phyloP scores from a whole-genome alignment of 371 early-diverging fungal genomes.

The Lichtheimia corymbifera region DNA sequence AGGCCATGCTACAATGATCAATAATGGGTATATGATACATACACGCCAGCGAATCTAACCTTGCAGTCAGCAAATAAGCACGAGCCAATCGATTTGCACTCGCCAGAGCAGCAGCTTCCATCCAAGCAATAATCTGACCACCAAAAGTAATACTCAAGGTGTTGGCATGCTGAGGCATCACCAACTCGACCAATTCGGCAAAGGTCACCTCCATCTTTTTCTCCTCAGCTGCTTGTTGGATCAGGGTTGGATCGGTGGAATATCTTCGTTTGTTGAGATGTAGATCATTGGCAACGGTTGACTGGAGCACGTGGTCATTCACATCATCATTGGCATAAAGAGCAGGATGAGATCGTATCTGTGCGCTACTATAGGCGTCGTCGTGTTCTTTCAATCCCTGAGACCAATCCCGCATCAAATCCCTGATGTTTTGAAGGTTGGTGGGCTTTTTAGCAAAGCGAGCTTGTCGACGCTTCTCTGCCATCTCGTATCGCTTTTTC shows the following conservation, averaged over 20 bases:
- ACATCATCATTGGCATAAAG: conserved; percentile 18
- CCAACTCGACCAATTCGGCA: conserved; percentile 67
- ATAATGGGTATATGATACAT: neutral
- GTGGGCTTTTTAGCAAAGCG: conserved; percentile 27
- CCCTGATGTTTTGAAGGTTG: conserved; percentile 24
- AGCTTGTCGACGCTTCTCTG: conserved; percentile 54
- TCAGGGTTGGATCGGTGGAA: conserved; percentile 41
- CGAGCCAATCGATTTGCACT: conserved; percentile 65
- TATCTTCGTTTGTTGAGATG: conserved; percentile 25
- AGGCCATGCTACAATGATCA: conserved; percentile 18
- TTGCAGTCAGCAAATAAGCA: conserved; percentile 62
- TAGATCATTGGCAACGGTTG: conserved; percentile 2
- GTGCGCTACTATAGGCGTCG: conserved; percentile 22
- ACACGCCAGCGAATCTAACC: conserved; percentile 29
- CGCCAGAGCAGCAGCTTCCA: conserved; percentile 70
- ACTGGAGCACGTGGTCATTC: neutral
- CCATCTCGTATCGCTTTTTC: conserved; percentile 55
- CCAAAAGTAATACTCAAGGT: conserved; percentile 75
- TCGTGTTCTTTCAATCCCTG: conserved; percentile 34
- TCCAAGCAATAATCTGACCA: conserved; percentile 80
- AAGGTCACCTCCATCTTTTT: conserved; percentile 55
- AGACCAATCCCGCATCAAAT: conserved; percentile 45
- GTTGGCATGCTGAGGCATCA: conserved; percentile 81
- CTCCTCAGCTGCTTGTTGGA: conserved; percentile 7
- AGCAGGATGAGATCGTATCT: conserved; percentile 39